Evolutionary conservation across 2,329 filamentous ascomycete species (phyloP).

Genomic region (Fusarium illudens): DNA sequence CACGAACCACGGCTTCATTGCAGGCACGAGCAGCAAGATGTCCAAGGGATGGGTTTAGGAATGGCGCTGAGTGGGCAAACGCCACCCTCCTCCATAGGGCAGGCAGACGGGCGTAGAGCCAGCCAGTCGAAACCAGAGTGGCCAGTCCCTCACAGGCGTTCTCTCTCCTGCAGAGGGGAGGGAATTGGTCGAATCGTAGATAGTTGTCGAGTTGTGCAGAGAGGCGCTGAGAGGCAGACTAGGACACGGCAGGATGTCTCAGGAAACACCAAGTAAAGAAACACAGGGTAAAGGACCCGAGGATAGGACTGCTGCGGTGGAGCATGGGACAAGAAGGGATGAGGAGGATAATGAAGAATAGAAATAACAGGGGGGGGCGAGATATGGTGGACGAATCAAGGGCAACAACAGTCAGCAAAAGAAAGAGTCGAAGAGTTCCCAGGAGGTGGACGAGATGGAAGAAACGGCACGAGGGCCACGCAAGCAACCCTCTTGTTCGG

Average conservation of each 20-base stretch:
- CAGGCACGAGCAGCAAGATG: constrained; percentile 11
- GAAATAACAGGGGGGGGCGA: constrained; percentile 21
- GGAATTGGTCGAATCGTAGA: neutral
- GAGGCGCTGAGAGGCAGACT: constrained; percentile 16
- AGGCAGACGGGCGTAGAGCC: constrained; percentile 18
- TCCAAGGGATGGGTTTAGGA: constrained; percentile 20
- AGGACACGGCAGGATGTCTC: constrained; percentile 33
- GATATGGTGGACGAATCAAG: constrained; percentile 27
- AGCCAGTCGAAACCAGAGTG: constrained; percentile 13
- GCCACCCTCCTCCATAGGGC: constrained; percentile 39
- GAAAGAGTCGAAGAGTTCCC: constrained; percentile 24
- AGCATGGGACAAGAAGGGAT: constrained; percentile 30
- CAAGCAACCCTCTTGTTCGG: constrained; percentile 22
- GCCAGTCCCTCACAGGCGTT: constrained; percentile 1
- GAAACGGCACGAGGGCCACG: constrained; percentile 36
- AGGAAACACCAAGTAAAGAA: constrained; percentile 29
- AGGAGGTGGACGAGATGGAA: constrained; percentile 32
- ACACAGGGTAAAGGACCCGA: constrained; percentile 31
- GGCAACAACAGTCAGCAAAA: constrained; percentile 5
- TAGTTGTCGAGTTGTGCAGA: constrained; percentile 6
- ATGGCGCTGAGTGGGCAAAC: constrained; percentile 31
- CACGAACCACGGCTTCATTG: constrained; percentile 39
- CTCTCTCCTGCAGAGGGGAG: neutral
- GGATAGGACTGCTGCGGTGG: constrained; percentile 28
- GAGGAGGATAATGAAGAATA: constrained; percentile 29